phyloP scores from a whole-genome alignment of 2,329 filamentous ascomycete genomes.

The Botryosphaeria dothidea region DNA sequence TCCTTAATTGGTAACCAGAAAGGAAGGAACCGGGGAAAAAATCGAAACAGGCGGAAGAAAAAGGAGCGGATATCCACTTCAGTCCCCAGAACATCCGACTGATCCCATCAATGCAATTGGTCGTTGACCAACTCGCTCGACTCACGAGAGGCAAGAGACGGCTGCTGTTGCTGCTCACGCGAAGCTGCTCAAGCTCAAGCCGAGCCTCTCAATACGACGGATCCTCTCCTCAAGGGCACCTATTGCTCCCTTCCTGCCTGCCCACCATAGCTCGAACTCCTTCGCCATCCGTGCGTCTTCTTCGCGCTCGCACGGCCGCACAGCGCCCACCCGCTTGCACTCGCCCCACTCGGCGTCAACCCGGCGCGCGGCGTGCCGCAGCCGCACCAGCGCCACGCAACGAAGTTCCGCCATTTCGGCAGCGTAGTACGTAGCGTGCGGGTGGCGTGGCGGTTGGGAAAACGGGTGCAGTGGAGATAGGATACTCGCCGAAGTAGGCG shows the following conservation, averaged over 20 bases:
- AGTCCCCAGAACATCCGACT: background rate
- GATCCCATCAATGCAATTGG: background rate
- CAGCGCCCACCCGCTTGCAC: slow-evolving; percentile 12
- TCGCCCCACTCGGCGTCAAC: slow-evolving; percentile 38
- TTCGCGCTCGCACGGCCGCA: slow-evolving; percentile 11
- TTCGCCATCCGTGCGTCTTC: slow-evolving; percentile 2
- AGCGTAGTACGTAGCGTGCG: slow-evolving; percentile 35
- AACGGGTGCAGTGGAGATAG: slow-evolving; percentile 21
- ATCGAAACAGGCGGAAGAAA: background rate
- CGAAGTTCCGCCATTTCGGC: slow-evolving; percentile 41
- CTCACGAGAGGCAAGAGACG: background rate
- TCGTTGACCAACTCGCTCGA: background rate
- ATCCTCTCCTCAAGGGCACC: slow-evolving; percentile 4
- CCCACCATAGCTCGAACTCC: slow-evolving; percentile 18
- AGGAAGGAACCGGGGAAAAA: background rate
- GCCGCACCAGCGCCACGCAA: slow-evolving; percentile 42
- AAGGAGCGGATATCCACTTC: slow-evolving; percentile 1
- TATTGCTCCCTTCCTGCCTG: slow-evolving; percentile 2
- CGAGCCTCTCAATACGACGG: background rate
- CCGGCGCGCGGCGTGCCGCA: slow-evolving; percentile 41
- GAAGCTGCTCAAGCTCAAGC: slow-evolving; percentile 1
- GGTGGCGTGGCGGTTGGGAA: slow-evolving; percentile 36
- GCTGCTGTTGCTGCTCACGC: background rate
- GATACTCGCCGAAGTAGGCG: background rate
- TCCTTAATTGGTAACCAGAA: background rate